phyloP scores from a whole-genome alignment of 768 basidiomycete genomes.

The Tubosaeta brunneosetosa region DNA sequence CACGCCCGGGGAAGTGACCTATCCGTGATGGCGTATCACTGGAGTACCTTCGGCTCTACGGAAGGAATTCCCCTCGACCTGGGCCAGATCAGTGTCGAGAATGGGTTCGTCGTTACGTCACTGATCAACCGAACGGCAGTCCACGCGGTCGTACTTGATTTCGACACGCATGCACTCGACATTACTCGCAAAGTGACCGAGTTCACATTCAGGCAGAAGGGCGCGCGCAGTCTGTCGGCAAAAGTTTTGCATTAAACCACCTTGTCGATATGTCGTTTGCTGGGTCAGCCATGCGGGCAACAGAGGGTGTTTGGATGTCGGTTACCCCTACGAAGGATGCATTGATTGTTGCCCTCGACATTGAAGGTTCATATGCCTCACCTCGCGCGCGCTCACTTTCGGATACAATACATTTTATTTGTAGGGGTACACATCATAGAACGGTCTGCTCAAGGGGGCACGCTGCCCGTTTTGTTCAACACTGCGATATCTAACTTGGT shows the following conservation, averaged over 20 bases:
- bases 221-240: no score
- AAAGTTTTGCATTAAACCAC: no score
- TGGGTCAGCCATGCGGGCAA: no score
- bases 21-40: slow-evolving; percentile 44
- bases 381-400: not conserved
- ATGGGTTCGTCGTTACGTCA: no score
- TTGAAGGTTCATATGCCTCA: slow-evolving; percentile 51
- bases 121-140: slow-evolving; percentile 32
- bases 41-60: slow-evolving; percentile 51
- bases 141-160: slow-evolving; percentile 41
- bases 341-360: no score
- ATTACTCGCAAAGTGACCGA: slow-evolving; percentile 40
- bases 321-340: no score
- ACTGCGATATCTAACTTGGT: slow-evolving; percentile 32
- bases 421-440: slow-evolving; percentile 60
- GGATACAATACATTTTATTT: slow-evolving; percentile 6
- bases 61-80: slow-evolving; percentile 1
- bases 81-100: no score
- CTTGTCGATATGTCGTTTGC: no score
- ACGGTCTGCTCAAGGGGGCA: slow-evolving; percentile 32
- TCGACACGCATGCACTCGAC: slow-evolving; percentile 37
- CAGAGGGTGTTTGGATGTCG: no score
- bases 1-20: slow-evolving; percentile 15
- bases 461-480: slow-evolving; percentile 14
- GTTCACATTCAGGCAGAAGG: no score